Base-by-base conservation (phyloP, 2,329 filamentous ascomycete genomes). In the Penicillium sp. region DNA sequence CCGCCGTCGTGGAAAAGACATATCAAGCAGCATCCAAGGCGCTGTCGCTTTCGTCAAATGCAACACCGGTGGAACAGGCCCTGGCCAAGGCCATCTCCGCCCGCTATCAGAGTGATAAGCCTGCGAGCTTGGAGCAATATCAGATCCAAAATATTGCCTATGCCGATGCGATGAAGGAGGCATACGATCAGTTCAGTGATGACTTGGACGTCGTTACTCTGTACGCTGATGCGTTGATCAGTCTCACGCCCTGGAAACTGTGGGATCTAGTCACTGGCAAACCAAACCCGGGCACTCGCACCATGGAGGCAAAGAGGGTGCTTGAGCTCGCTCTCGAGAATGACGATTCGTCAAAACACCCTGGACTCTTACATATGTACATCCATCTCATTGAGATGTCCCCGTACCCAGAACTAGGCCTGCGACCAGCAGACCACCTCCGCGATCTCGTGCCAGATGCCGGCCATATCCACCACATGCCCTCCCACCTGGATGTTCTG, bases 381-480 rank as follows among this genome's bases (percentile, higher is more conserved):
- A 87, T 89, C 33, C 86, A 89, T 58, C 77, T 88, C 3, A 86
- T 88, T 75, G 87, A 90, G 62, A 89, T 89, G 86, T 89, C 86
- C 0, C 71, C 74, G 0, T 76, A 73, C 0, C 86, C 86, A 0
- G 86, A 88, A 63, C 64, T 69, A 1, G 87, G 83, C 1, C 65
- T 88, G 13, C 71, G 77, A 0, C 74, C 78, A 0, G 85, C 84
- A 4, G 78, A 89, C 59, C 70, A 62, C 18, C 75, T 89, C 10
- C 81, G 86, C 18, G 76, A 74, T 9, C 75, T 89, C 2, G 79
- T 86, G 0, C 86, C 86, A 0, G 85, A 89, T 62, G 77, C 81
- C 0, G 86, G 86, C 0, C 87, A 90, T 65, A 70, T 88, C 0
- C 75, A 83, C 34, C 86, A 89, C 61, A 91, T 92, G 88, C 87